Conservation (phyloP, 2,329 filamentous ascomycete species). For the Hypoxylon sp. region DNA sequence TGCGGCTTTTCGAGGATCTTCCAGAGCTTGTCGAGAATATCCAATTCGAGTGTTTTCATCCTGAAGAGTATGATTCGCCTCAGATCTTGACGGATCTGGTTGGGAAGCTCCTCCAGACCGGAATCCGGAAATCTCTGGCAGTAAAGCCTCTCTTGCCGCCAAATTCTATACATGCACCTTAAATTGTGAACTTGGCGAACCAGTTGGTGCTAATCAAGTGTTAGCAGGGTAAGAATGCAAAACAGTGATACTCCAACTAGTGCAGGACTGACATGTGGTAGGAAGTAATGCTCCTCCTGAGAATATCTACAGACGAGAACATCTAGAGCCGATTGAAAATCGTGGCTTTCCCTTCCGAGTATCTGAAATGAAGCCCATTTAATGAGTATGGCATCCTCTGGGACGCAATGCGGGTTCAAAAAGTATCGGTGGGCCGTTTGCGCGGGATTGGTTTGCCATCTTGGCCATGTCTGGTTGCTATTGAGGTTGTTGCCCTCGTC, state of each 20-base stretch:
- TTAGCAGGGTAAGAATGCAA: conserved; percentile 42
- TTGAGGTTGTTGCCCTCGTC: conserved; percentile 33
- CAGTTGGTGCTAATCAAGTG: conserved; percentile 57
- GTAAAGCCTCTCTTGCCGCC: conserved; percentile 61
- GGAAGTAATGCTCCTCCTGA: conserved; percentile 34
- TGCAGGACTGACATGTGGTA: conserved; percentile 48
- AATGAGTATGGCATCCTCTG: conserved; percentile 38
- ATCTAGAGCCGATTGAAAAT: conserved; percentile 51
- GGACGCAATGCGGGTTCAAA: conserved; percentile 29
- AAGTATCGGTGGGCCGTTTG: conserved; percentile 33
- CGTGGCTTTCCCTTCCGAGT: conserved; percentile 35
- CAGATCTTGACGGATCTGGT: conserved; percentile 50
- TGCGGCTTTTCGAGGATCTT: conserved; percentile 45
- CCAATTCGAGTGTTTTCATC: conserved; percentile 50
- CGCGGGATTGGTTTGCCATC: conserved; percentile 26
- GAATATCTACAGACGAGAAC: conserved; percentile 45
- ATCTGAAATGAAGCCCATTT: conserved; percentile 50
- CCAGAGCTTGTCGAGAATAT: conserved; percentile 46
- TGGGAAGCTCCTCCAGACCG: conserved; percentile 56
- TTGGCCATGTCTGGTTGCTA: conserved; percentile 23
- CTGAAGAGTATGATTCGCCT: conserved; percentile 47
- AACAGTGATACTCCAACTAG: conserved; percentile 4
- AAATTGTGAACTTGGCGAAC: conserved; percentile 62
- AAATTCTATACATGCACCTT: conserved; percentile 67
- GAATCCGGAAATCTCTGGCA: conserved; percentile 49